Base-by-base conservation (phyloP, 768 basidiomycete genomes). In the Russula ochroleuca region DNA sequence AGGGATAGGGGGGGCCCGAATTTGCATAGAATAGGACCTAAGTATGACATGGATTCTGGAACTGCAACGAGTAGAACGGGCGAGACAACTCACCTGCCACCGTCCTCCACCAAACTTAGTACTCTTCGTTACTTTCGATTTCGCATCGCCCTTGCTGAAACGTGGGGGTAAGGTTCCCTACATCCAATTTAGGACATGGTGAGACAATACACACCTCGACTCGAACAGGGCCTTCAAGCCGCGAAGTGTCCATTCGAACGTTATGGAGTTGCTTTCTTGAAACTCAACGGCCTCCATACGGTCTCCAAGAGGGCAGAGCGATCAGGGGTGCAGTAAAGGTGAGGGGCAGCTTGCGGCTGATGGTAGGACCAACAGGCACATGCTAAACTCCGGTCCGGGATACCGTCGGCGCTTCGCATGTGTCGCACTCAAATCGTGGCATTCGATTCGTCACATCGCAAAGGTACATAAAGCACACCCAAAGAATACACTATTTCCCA, bases 21-120 rank as follows among this genome's bases (percentile, higher is more conserved):
- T 92, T 93, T 6, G 91, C 81, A 71, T 94, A 94, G 75, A 92
- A 92, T 51, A 94, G 73, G 50, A 92, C 85, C 84, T 92, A 68
- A 59, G 3, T 10, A 25, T 13, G 70, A 69, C 48, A 21, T 35
- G 15, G 10, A 25, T 25, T 13, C 23, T 3, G 43, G 25, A 45
- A 67, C 45, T 64, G 67, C 7, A 54, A 41, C 59, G 66, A 68
- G 63, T 69, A 61, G 54, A 49, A 47, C 35, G 55, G n/a, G 25
- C 13, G 47, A 53, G 33, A 25, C 10, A 21, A 68, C 77, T 52
- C 67, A 87, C 87, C 78, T 87, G 88, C 88, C 88, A 90, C 56
- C 80, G 77, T 13, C 86, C 89, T n/a, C 78, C 83, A 15, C 90
- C 91, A 66, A 93, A 93, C 71, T 80, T 82, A 57, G 80, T 77